Conservation (phyloP, 768 basidiomycete genomes). For the Tricholoma matsutake region DNA sequence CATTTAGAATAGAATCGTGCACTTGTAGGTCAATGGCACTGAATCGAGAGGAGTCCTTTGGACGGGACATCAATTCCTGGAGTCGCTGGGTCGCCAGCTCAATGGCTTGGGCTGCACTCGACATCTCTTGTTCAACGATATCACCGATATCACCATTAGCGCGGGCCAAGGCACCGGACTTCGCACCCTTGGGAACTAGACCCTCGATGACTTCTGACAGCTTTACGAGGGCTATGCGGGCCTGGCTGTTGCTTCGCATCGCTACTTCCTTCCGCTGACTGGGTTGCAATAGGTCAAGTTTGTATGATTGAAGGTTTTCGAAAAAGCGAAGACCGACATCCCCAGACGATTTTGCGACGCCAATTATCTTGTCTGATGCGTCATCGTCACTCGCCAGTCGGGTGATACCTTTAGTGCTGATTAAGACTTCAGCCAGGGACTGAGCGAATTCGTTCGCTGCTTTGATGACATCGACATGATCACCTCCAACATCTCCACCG, state of each 20-base stretch:
- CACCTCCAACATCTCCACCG: constrained; percentile 82
- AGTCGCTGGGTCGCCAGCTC: constrained; percentile 88
- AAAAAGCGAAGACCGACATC: constrained; percentile 90
- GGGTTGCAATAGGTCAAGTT: constrained; percentile 76
- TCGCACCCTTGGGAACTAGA: constrained; percentile 80
- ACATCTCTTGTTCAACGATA: constrained; percentile 96
- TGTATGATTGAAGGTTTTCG: constrained; percentile 94
- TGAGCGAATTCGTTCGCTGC: constrained; percentile 96
- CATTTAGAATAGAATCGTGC: constrained; percentile 93
- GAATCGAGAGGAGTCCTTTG: constrained; percentile 83
- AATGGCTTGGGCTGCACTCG: constrained; percentile 88
- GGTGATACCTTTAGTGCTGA: constrained; percentile 94
- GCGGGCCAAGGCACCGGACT: constrained; percentile 62
- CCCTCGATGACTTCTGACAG: constrained; percentile 86
- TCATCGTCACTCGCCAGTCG: constrained; percentile 90
- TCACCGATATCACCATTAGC: constrained; percentile 94
- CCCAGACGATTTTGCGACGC: constrained; percentile 80
- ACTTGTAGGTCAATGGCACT: constrained; percentile 93
- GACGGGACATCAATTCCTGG: constrained; percentile 88
- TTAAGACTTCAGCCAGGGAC: constrained; percentile 84
- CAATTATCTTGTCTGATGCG: constrained; percentile 85
- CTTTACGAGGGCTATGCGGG: constrained; percentile 75
- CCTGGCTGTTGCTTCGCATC: constrained; percentile 85
- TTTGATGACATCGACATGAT: constrained; percentile 98
- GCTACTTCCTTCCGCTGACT: constrained; percentile 81